Conservation (phyloP, 805 yeast species). For the Candida michaelii region DNA sequence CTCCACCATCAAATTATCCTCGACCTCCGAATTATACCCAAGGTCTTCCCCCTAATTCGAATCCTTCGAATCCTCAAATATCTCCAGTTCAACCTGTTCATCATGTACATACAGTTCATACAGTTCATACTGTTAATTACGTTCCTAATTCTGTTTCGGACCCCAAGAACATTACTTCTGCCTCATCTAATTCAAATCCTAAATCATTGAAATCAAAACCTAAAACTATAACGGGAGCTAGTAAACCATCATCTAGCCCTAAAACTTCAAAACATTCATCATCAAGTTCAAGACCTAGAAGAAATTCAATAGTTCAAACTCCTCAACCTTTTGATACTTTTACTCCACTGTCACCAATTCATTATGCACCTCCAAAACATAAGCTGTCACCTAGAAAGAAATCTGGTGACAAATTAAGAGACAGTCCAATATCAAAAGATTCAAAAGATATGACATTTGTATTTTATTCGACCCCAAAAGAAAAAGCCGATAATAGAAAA, state of each 20-base stretch:
- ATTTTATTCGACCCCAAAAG: constrained; percentile 3
- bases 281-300: not conserved
- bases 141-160: not conserved
- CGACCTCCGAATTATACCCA: not conserved
- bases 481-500: constrained; percentile 1
- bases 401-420: not conserved
- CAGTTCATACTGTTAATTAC: not conserved
- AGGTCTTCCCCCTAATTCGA: not conserved
- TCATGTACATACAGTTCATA: not conserved
- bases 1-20: not conserved
- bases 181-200: not conserved
- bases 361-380: not conserved
- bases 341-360: not conserved
- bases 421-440: not conserved
- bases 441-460: not conserved
- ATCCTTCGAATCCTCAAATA: not conserved
- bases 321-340: not conserved
- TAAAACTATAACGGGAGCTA: too few species aligned
- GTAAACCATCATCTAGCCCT: too few species aligned
- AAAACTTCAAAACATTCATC: not conserved
- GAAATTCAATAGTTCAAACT: not conserved
- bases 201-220: not conserved
- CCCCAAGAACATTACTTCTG: not conserved
- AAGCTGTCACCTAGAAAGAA: constrained; percentile 1
- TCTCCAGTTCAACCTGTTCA: not conserved